phyloP scores from a whole-genome alignment of 345 rosid genomes.

The Anastatica hierochuntica region DNA sequence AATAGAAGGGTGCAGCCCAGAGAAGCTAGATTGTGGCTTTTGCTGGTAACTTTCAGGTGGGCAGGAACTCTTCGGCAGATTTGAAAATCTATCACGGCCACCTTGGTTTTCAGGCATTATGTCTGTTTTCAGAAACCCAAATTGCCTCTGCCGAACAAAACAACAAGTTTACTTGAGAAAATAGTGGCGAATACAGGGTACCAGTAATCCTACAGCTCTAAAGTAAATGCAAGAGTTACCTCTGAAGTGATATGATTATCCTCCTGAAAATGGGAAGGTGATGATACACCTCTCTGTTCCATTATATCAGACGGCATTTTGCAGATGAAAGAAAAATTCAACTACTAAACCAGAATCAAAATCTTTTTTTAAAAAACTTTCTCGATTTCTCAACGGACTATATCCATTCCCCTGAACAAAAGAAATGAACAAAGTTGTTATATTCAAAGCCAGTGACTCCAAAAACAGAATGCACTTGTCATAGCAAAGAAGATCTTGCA shows the following conservation, averaged over 20 bases:
- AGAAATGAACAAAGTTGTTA: not conserved
- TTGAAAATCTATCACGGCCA: slow-evolving; percentile 30
- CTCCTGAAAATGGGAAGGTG: slow-evolving; percentile 33
- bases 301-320: slow-evolving; percentile 55
- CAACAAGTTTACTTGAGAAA: slow-evolving; percentile 16
- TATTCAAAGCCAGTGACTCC: not conserved
- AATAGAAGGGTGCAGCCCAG: slow-evolving; percentile 25
- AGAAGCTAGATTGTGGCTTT: slow-evolving; percentile 39
- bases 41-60: too few species aligned
- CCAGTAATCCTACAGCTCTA: too few species aligned
- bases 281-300: slow-evolving; percentile 36
- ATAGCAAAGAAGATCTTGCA: too few species aligned
- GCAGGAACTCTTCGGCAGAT: slow-evolving; percentile 31
- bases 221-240: slow-evolving; percentile 35
- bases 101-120: slow-evolving; percentile 38
- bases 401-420: slow-evolving; percentile 25
- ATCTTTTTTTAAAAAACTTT: slow-evolving; percentile 8
- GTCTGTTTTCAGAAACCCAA: slow-evolving; percentile 52
- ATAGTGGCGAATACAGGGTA: not conserved
- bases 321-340: slow-evolving; percentile 14
- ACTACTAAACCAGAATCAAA: slow-evolving; percentile 11
- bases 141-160: slow-evolving; percentile 45
- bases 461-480: slow-evolving; percentile 5
- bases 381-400: slow-evolving; percentile 12
- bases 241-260: slow-evolving; percentile 38